phyloP scores from a whole-genome alignment of 2,329 filamentous ascomycete genomes.

The Sporothrix variecibatus region DNA sequence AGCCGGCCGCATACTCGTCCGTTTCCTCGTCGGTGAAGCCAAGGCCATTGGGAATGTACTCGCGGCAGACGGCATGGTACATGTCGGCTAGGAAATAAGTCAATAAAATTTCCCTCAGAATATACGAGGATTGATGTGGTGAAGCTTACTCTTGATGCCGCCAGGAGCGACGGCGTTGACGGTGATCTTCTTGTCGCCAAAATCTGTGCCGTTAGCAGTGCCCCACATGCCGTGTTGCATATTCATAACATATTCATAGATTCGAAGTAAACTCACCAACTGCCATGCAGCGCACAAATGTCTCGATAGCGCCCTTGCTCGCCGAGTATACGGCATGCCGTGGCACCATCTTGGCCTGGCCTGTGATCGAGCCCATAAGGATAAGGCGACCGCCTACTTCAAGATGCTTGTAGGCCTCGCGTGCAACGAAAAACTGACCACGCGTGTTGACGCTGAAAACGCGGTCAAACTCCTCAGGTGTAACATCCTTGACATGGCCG shows the following conservation, averaged over 20 bases:
- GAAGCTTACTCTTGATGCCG: conserved; percentile 36
- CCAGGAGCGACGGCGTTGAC: conserved; percentile 42
- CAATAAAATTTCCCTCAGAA: neutral
- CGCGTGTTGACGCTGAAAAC: conserved; percentile 62
- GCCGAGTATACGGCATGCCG: conserved; percentile 42
- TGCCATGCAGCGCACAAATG: conserved; percentile 38
- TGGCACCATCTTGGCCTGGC: conserved; percentile 40
- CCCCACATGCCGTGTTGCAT: neutral
- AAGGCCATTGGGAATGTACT: conserved; percentile 45
- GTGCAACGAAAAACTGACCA: conserved; percentile 64
- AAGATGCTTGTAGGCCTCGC: conserved; percentile 63
- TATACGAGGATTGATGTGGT: neutral
- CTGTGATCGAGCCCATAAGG: conserved; percentile 63
- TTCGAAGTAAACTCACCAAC: conserved; percentile 26
- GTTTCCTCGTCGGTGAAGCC: conserved; percentile 35
- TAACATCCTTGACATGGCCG: conserved; percentile 60
- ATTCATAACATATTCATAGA: neutral
- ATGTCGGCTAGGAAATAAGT: conserved; percentile 32
- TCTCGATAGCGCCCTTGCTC: conserved; percentile 42
- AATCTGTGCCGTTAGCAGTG: conserved; percentile 32
- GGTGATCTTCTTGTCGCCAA: conserved; percentile 42
- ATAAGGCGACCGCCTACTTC: conserved; percentile 64
- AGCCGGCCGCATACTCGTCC: conserved; percentile 41
- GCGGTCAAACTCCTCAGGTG: conserved; percentile 61
- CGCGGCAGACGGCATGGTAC: conserved; percentile 40